These are phyloP conservation scores for Tylopilus subfusipes DNA, from an alignment of 768 basidiomycete genomes.

Conservation along the genomic window DNA sequence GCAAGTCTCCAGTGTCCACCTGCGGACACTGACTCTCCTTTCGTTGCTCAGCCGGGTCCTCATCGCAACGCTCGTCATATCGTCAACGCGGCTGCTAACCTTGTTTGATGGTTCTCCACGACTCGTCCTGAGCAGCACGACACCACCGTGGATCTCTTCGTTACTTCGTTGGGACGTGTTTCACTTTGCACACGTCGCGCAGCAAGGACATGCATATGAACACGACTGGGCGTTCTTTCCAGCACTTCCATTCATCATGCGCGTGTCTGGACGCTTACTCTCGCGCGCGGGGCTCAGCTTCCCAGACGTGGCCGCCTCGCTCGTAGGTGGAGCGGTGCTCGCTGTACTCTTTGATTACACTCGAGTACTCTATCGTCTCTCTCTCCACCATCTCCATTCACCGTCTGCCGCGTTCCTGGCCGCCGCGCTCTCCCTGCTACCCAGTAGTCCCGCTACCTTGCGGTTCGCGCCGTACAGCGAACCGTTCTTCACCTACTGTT, in stretches of 20 bases:
- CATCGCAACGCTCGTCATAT: slow-evolving; percentile 15
- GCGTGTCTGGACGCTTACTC: slow-evolving; percentile 29
- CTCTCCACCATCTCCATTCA: slow-evolving; percentile 52
- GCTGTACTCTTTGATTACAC: slow-evolving; percentile 42
- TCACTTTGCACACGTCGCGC: slow-evolving; percentile 72
- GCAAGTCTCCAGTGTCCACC: slow-evolving; percentile 2
- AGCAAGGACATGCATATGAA: slow-evolving; percentile 59
- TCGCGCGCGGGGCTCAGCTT: slow-evolving; percentile 2
- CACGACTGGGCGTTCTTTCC: slow-evolving; percentile 89
- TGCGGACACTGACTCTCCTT: slow-evolving; percentile 21
- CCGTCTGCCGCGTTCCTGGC: slow-evolving; percentile 59
- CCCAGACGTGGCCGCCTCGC: slow-evolving; percentile 21
- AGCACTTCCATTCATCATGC: slow-evolving; percentile 56
- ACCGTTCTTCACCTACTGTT: slow-evolving; percentile 79
- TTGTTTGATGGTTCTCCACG: slow-evolving; percentile 28
- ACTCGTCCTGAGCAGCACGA: slow-evolving; percentile 13
- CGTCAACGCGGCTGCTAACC: slow-evolving; percentile 19
- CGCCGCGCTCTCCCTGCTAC: slow-evolving; percentile 66
- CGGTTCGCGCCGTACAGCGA: slow-evolving; percentile 76
- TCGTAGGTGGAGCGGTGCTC: slow-evolving; percentile 38
- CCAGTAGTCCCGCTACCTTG: slow-evolving; percentile 75
- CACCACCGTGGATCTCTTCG: slow-evolving; percentile 23
- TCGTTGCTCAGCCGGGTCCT: slow-evolving; percentile 23
- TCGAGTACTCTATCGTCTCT: slow-evolving; percentile 53
- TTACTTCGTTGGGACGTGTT: slow-evolving; percentile 85